Percentiles rank a stretch among this genome's conserved stretches.
These are phyloP conservation scores for Erythrophleum fordii DNA, from an alignment of 306 rosid species.

Conservation along the genomic window DNA sequence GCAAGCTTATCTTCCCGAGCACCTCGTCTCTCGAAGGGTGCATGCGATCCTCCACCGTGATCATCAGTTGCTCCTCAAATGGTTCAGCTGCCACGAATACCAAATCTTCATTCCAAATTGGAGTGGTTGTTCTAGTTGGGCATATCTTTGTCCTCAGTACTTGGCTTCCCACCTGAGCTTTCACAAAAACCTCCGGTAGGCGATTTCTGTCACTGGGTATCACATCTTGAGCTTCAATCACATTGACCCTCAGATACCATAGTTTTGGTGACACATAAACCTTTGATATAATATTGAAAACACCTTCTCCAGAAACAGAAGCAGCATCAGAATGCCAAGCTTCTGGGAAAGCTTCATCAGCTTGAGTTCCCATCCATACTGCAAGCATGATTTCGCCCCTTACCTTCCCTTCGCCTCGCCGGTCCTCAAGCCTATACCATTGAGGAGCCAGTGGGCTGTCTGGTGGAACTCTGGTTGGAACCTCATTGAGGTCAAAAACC, in stretches of 20 bases:
- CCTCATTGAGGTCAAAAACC: conserved; percentile 79
- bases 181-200: conserved; percentile 70
- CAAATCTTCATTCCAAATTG: conserved; percentile 91
- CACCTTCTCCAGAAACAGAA: conserved; percentile 79
- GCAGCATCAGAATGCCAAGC: conserved; percentile 98
- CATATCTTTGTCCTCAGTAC: conserved; percentile 72
- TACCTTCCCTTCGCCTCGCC: conserved; percentile 72
- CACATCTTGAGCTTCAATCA: conserved; percentile 93
- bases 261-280: conserved; percentile 94
- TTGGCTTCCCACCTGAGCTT: conserved; percentile 89
- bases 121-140: conserved; percentile 62
- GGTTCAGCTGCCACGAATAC: conserved; percentile 95
- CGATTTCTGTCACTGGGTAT: conserved; percentile 73
- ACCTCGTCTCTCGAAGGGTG: conserved; percentile 80
- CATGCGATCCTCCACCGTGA: conserved; percentile 76
- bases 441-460: conserved; percentile 95
- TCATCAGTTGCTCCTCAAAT: conserved; percentile 76
- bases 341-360: conserved; percentile 92
- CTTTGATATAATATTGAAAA: conserved; percentile 80
- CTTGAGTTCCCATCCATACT: conserved; percentile 99
- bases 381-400: conserved; percentile 92
- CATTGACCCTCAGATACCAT: conserved; percentile 86
- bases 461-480: conserved; percentile 92
- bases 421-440: conserved; percentile 86
- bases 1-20: conserved; percentile 72